A percentile compares a stretch with the other conserved stretches of the same genome.
These are phyloP conservation scores for Cicer chorassanicum DNA, from an alignment of 306 rosid genomes.

Conservation along the genomic window DNA sequence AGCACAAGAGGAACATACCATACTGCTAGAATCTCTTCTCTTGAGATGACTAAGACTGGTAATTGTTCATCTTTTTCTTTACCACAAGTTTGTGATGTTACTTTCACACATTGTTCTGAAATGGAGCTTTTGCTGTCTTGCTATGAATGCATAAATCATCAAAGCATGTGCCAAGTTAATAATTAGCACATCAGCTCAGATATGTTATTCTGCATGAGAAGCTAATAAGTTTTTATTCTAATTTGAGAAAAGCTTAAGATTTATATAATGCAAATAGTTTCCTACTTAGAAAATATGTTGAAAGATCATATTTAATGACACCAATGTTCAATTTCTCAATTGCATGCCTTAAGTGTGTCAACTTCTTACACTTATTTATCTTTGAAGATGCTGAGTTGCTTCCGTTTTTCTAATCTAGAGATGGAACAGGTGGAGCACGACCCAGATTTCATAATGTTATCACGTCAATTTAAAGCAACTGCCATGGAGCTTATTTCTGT, in stretches of 20 bases:
- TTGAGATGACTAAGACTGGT: constrained; percentile 90
- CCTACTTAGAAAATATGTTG: not conserved
- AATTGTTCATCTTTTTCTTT: constrained; percentile 26
- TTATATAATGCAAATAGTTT: constrained; percentile 18
- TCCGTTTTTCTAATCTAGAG: constrained; percentile 64
- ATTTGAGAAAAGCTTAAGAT: not conserved
- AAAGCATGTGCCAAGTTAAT: constrained; percentile 26
- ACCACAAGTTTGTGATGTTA: constrained; percentile 6
- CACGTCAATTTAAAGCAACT: constrained; percentile 94
- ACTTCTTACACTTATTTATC: constrained; percentile 19
- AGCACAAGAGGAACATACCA: constrained; percentile 98
- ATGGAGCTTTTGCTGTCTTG: not conserved
- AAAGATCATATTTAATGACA: constrained; percentile 24
- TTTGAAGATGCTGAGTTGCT: constrained; percentile 53
- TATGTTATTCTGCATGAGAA: constrained; percentile 32
- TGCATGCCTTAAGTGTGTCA: constrained; percentile 1
- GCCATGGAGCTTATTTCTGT: constrained; percentile 92
- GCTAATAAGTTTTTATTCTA: constrained; percentile 23
- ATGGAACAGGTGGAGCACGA: constrained; percentile 97
- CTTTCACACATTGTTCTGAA: constrained; percentile 32
- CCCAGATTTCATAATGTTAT: constrained; percentile 76
- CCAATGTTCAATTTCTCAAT: constrained; percentile 26
- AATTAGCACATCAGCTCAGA: constrained; percentile 26
- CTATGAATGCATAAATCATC: constrained; percentile 25
- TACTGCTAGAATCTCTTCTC: constrained; percentile 85